These are phyloP conservation scores for Funneliformis geosporum DNA, from an alignment of 192 early-diverging fungal genomes.

Conservation along the genomic window DNA sequence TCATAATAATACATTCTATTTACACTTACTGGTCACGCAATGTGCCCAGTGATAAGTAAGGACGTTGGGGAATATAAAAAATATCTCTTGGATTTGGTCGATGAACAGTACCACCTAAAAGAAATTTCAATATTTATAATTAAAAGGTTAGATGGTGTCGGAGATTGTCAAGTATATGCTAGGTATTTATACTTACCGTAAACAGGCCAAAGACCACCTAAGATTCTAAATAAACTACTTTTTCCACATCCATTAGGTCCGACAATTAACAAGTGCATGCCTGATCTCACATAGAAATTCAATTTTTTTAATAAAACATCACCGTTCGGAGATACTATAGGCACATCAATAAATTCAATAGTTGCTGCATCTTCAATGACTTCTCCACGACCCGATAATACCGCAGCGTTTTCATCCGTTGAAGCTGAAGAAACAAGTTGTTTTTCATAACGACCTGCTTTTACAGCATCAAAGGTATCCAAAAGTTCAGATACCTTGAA, in stretches of 20 bases:
- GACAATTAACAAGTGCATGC: constrained; percentile 89
- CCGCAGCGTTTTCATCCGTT: constrained; percentile 53
- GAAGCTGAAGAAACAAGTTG: constrained; percentile 59
- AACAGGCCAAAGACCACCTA: constrained; percentile 95
- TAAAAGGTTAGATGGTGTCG: background rate
- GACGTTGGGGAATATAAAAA: constrained; percentile 98
- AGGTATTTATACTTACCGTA: constrained; percentile 59
- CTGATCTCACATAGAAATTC: constrained; percentile 85
- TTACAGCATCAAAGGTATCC: constrained; percentile 86
- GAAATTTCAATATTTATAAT: background rate
- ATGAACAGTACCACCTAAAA: constrained; percentile 65
- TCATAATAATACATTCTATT: background rate
- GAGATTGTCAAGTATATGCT: background rate
- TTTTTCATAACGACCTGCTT: constrained; percentile 77
- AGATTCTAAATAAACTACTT: constrained; percentile 92
- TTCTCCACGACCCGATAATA: constrained; percentile 65
- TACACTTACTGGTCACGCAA: constrained; percentile 82
- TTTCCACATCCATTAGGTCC: constrained; percentile 97
- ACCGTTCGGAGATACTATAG: constrained; percentile 93
- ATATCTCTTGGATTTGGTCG: constrained; percentile 82
- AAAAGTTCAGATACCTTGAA: constrained; percentile 72
- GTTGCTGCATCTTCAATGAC: constrained; percentile 73
- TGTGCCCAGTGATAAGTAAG: constrained; percentile 93
- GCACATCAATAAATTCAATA: constrained; percentile 89
- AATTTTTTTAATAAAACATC: constrained; percentile 88